Evolutionary conservation across 2,329 filamentous ascomycete genomes (phyloP).

Genomic region (Sporothrix phasma): DNA sequence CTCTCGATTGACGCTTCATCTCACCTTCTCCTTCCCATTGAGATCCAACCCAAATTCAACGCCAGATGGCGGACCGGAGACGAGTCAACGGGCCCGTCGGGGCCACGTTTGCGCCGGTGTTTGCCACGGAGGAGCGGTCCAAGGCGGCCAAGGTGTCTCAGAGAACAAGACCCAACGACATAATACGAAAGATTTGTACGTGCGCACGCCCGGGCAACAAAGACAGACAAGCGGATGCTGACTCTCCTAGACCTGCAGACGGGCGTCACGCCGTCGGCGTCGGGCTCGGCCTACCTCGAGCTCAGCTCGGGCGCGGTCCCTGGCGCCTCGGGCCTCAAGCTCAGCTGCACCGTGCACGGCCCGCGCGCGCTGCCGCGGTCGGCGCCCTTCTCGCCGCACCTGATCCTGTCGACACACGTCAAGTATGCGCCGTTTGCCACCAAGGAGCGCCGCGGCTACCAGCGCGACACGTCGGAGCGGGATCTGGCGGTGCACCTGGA

Average conservation of each 20-base stretch:
- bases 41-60: neutral
- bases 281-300: slow-evolving; percentile 39
- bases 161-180: slow-evolving; percentile 53
- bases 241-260: slow-evolving; percentile 65
- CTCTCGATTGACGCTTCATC: neutral
- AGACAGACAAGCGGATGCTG: no score
- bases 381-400: slow-evolving; percentile 82
- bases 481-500: slow-evolving; percentile 88
- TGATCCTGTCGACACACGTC: slow-evolving; percentile 84
- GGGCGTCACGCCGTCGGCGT: slow-evolving; percentile 83
- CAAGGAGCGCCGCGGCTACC: slow-evolving; percentile 68
- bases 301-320: slow-evolving; percentile 34
- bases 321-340: slow-evolving; percentile 58
- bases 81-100: slow-evolving; percentile 81
- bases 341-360: slow-evolving; percentile 87
- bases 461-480: slow-evolving; percentile 75
- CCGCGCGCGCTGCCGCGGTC: slow-evolving; percentile 83
- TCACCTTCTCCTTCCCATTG: no score
- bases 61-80: slow-evolving; percentile 67
- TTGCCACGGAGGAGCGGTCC: slow-evolving; percentile 28
- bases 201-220: slow-evolving; percentile 15
- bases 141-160: slow-evolving; percentile 31
- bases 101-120: slow-evolving; percentile 65
- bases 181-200: slow-evolving; percentile 80
- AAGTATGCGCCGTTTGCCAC: slow-evolving; percentile 96